Evolutionary conservation across 1,139 yeast species (phyloP), one percentile per base, ranked within the genome.

Genomic region (Debaryomycetaceae sp.): DNA sequence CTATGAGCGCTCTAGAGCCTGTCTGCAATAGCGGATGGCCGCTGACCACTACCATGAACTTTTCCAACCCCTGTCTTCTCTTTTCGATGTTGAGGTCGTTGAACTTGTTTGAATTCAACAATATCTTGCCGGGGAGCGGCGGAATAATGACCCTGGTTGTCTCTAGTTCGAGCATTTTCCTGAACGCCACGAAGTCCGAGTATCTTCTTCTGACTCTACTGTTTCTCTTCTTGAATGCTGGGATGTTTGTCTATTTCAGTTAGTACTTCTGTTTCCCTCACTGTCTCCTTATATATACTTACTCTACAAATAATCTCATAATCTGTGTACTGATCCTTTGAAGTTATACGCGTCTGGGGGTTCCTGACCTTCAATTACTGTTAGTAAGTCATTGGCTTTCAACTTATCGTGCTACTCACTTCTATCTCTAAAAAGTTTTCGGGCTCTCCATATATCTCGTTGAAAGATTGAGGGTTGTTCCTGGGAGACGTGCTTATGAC

Each of bases 21-120:
- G 97, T 87, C 65, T 93, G 98, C 47, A 93, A 68, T 49, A 93
- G 68, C 1, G 99, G 99, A 62, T 93, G 99, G 7, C 97, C 96
- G 17, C 96, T 95, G 9, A 93, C 96, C 24, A 80, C 75, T 45
- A 78, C 78, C 38, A 93, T 63, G 65, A 95, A 93, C 58, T 80
- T 80, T 60, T 90, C 96, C 42, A 93, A 72, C 0, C 97, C 97
- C 53, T 78, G 82, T 47, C 97, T 73, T 55, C 99, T 76, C 47
- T 81, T 83, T 57, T 89, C 97, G 48, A 93, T 89, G 47, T 86
- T 86, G 41, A 87, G 84, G 49, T 88, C 95, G 47, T 83, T 83
- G 62, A 91, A 91, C 51, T 95, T 76, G 60, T 87, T 81, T 40
- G 73, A 76, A 41, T 82, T 80, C 38, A 89, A 78, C 20, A 78